Evolutionary conservation across 2,329 filamentous ascomycete species (phyloP).

Genomic region (Fonsecaea nubica): DNA sequence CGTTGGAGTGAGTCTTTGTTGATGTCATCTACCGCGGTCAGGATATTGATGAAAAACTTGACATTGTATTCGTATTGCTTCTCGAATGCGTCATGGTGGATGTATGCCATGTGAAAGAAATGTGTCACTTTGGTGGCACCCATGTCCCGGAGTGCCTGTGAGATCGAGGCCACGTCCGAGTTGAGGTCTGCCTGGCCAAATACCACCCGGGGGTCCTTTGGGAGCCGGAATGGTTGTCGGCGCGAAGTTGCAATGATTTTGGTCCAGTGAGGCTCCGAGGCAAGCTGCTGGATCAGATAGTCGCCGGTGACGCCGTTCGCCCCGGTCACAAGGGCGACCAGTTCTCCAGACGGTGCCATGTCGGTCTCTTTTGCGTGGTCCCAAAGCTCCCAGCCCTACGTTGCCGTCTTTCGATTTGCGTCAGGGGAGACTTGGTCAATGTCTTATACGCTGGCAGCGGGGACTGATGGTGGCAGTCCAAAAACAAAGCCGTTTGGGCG

Average conservation of each 20-base stretch:
- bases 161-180: neutral
- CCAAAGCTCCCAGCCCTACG: too few relatives aligned
- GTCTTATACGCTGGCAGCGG: too few relatives aligned
- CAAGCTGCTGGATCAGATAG: neutral
- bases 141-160: neutral
- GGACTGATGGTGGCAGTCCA: too few relatives aligned
- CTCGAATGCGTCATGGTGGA: neutral
- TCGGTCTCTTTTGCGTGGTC: too few relatives aligned
- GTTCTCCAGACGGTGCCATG: neutral
- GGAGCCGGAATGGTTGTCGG: neutral
- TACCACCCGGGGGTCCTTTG: neutral
- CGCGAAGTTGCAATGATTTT: neutral
- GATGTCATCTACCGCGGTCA: neutral
- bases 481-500: too few relatives aligned
- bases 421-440: too few relatives aligned
- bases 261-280: neutral
- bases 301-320: neutral
- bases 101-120: conserved; percentile 1
- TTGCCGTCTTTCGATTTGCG: too few relatives aligned
- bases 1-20: neutral
- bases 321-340: neutral
- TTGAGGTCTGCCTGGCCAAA: neutral
- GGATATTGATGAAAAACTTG: neutral
- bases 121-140: neutral
- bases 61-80: conserved; percentile 2